Evolutionary conservation across 352 stramenopile genomes (phyloP).

Genomic region (Elongisporangium senticosum): DNA sequence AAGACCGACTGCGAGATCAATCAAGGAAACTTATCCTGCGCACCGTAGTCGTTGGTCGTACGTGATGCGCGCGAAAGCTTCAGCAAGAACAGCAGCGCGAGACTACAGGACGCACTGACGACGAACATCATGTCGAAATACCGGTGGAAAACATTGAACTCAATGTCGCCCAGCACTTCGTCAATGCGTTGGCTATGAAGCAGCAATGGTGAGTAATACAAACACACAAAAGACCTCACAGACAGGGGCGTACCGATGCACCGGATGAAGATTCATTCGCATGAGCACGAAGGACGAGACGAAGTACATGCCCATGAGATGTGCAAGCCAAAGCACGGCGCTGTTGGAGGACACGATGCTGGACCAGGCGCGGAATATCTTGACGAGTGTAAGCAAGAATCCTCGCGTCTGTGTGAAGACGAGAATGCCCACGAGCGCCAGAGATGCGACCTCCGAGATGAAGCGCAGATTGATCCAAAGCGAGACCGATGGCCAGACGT

Average conservation of each 20-base stretch:
- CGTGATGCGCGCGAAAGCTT: constrained; percentile 80
- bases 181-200: constrained; percentile 64
- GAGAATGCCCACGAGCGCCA: constrained; percentile 73
- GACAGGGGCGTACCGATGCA: constrained; percentile 38
- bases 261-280: constrained; percentile 78
- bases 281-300: constrained; percentile 86
- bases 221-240: not conserved
- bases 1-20: not conserved
- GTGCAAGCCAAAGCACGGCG: constrained; percentile 74
- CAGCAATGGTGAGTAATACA: constrained; percentile 1
- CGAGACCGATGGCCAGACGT: constrained; percentile 70
- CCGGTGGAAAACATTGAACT: constrained; percentile 80
- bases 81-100: constrained; percentile 48
- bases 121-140: constrained; percentile 87
- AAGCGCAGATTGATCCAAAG: constrained; percentile 79
- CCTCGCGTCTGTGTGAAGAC: constrained; percentile 80
- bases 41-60: constrained; percentile 64
- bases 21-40: constrained; percentile 78
- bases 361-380: constrained; percentile 78
- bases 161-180: constrained; percentile 74
- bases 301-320: constrained; percentile 88
- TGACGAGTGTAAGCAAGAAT: constrained; percentile 70
- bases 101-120: constrained; percentile 59
- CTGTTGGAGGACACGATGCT: constrained; percentile 81
- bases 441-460: constrained; percentile 71